These are phyloP conservation scores for Podospora appendiculata DNA, from an alignment of 495 filamentous ascomycete species.

Conservation along the genomic window DNA sequence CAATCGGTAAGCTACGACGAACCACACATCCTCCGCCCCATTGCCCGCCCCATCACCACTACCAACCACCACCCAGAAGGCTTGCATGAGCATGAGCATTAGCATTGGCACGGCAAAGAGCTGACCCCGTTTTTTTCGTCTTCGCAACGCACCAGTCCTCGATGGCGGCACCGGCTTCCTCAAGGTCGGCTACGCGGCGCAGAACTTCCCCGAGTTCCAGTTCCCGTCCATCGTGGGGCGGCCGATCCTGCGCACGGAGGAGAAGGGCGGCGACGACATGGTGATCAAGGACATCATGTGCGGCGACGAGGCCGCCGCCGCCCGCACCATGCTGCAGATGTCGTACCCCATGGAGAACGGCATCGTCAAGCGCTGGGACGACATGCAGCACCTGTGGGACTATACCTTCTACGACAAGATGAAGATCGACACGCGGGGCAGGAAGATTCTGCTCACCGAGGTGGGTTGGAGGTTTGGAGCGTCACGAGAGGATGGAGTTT, in stretches of 20 bases:
- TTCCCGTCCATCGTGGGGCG: constrained; percentile 98
- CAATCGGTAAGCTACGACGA: constrained; percentile 16
- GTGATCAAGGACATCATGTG: constrained; percentile 98
- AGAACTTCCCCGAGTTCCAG: constrained; percentile 99
- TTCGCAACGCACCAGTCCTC: constrained; percentile 58
- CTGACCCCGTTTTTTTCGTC: constrained; percentile 7
- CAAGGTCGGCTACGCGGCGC: constrained; percentile 96
- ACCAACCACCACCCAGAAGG: background rate
- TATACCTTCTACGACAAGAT: constrained; percentile 97
- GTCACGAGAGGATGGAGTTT: no score
- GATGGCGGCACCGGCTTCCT: constrained; percentile 99
- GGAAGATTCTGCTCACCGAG: constrained; percentile 97
- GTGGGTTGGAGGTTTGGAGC: no score
- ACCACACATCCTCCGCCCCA: background rate
- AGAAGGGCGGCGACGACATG: constrained; percentile 53
- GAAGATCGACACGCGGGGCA: constrained; percentile 79
- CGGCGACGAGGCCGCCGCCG: constrained; percentile 94
- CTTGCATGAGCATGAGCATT: background rate
- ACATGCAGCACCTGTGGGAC: constrained; percentile 99
- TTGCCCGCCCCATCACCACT: background rate
- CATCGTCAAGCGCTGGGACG: constrained; percentile 98
- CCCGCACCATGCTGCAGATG: constrained; percentile 94
- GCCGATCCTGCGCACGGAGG: constrained; percentile 93
- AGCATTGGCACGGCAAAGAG: background rate
- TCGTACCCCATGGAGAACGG: constrained; percentile 99